phyloP scores from a whole-genome alignment of 2,329 filamentous ascomycete genomes.

The Elsinoe arachidis region DNA sequence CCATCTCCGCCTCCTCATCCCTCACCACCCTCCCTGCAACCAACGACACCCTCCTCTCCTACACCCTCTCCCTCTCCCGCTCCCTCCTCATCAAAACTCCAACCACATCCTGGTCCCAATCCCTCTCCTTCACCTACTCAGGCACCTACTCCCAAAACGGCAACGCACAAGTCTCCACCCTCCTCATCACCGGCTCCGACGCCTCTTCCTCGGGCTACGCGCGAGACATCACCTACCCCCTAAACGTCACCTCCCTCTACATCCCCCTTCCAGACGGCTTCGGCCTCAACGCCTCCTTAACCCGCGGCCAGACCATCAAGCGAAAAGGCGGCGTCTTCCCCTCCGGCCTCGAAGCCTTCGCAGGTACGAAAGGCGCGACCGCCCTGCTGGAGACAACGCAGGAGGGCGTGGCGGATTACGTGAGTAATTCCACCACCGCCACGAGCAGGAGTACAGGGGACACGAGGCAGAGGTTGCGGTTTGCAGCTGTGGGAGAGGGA shows the following conservation, averaged over 20 bases:
- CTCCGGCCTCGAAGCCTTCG: constrained; percentile 52
- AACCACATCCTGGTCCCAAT: constrained; percentile 53
- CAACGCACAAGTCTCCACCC: constrained; percentile 44
- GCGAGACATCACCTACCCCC: constrained; percentile 50
- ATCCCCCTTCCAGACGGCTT: constrained; percentile 33
- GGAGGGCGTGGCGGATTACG: constrained; percentile 50
- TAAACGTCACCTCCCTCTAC: constrained; percentile 49
- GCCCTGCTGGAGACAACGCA: constrained; percentile 44
- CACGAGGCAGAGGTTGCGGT: constrained; percentile 49
- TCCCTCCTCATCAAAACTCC: constrained; percentile 45
- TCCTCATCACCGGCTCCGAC: constrained; percentile 44
- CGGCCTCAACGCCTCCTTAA: constrained; percentile 40
- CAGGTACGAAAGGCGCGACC: constrained; percentile 19
- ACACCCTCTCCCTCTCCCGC: constrained; percentile 50
- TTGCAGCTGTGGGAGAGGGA: constrained; percentile 36
- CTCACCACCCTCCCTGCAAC: not conserved
- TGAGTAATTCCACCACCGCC: constrained; percentile 38
- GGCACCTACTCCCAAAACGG: constrained; percentile 48
- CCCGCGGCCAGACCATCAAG: constrained; percentile 41
- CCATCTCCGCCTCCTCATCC: constrained; percentile 9
- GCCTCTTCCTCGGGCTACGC: constrained; percentile 30
- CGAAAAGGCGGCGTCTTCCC: constrained; percentile 47
- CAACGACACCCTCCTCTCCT: constrained; percentile 25
- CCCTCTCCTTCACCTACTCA: constrained; percentile 47
- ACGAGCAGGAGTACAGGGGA: constrained; percentile 46